Evolutionary conservation across 306 rosid species (phyloP).

Genomic region (Fragaria vesca): DNA sequence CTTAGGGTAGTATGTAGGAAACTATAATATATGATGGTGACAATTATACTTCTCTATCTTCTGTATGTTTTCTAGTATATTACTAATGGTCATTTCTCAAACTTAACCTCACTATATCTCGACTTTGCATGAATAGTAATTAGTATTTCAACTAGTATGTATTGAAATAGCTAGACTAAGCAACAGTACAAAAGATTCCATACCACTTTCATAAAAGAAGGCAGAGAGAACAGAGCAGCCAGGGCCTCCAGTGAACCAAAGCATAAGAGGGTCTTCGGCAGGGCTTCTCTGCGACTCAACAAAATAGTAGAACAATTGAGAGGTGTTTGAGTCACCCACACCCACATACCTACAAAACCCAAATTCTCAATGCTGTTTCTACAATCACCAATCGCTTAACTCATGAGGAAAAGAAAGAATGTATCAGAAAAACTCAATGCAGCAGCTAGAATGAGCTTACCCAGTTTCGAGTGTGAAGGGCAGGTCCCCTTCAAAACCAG

Average conservation of each 20-base stretch:
- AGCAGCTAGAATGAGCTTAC: constrained; percentile 7
- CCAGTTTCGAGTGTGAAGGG: constrained; percentile 36
- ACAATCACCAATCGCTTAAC: not conserved
- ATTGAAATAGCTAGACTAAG: not conserved
- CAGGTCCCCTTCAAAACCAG: constrained; percentile 26
- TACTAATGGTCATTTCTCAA: not conserved
- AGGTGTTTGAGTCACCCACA: constrained; percentile 21
- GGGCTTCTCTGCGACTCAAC: constrained; percentile 29
- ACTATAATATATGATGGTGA: not conserved
- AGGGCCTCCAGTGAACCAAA: constrained; percentile 37
- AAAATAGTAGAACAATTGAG: constrained; percentile 29
- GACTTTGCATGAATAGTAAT: not conserved
- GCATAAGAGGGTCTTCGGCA: constrained; percentile 21
- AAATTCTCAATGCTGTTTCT: not conserved
- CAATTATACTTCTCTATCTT: not conserved
- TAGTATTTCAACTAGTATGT: not conserved
- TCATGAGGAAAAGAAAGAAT: not conserved
- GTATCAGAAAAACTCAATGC: not conserved
- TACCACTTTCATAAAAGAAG: constrained; percentile 32
- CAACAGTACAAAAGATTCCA: not conserved
- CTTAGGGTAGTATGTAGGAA: not conserved
- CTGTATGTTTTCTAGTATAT: not conserved
- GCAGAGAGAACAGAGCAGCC: constrained; percentile 31
- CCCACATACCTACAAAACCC: constrained; percentile 23
- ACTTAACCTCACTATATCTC: not conserved